Percentiles rank a stretch among this genome's conserved stretches.
phyloP scores from a whole-genome alignment of 2,329 filamentous ascomycete genomes.

The Xylariales sp. region DNA sequence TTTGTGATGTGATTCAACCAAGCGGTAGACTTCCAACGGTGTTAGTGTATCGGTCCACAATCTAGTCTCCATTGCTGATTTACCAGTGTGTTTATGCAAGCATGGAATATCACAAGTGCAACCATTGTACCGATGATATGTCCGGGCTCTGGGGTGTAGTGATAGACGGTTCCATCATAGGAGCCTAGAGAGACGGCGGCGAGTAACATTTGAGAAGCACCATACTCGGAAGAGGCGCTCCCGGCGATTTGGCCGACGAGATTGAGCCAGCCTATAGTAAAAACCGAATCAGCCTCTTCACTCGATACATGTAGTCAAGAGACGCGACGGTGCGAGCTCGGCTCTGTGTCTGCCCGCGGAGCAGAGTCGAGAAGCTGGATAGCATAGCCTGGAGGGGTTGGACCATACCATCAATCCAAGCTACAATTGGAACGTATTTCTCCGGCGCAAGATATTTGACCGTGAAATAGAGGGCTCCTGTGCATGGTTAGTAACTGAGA shows the following conservation, averaged over 20 bases:
- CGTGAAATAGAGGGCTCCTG: constrained; percentile 43
- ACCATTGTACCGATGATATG: constrained; percentile 53
- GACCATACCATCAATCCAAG: constrained; percentile 39
- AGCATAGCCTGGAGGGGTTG: too few relatives aligned
- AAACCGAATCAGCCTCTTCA: too few relatives aligned
- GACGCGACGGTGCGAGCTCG: too few relatives aligned
- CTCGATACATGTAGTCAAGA: too few relatives aligned
- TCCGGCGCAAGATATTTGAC: constrained; percentile 48
- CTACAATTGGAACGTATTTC: constrained; percentile 42
- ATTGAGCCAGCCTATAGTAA: constrained; percentile 39
- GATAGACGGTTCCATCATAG: constrained; percentile 28
- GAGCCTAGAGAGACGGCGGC: constrained; percentile 48
- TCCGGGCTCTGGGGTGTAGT: constrained; percentile 39
- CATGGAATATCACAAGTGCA: constrained; percentile 45
- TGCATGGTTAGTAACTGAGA: constrained; percentile 19
- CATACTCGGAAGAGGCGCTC: constrained; percentile 53
- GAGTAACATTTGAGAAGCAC: constrained; percentile 50
- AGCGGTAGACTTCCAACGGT: too few relatives aligned
- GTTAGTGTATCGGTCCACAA: too few relatives aligned
- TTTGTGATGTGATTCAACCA: constrained; percentile 57
- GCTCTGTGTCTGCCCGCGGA: background rate
- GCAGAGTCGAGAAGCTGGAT: background rate
- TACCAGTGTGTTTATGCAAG: constrained; percentile 49
- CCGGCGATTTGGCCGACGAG: constrained; percentile 49
- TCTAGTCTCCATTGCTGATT: too few relatives aligned